Percentiles rank a stretch among this genome's conserved stretches.
Conservation (phyloP, 176 grass and related monocot species). For the Oropetium thomaeum region DNA sequence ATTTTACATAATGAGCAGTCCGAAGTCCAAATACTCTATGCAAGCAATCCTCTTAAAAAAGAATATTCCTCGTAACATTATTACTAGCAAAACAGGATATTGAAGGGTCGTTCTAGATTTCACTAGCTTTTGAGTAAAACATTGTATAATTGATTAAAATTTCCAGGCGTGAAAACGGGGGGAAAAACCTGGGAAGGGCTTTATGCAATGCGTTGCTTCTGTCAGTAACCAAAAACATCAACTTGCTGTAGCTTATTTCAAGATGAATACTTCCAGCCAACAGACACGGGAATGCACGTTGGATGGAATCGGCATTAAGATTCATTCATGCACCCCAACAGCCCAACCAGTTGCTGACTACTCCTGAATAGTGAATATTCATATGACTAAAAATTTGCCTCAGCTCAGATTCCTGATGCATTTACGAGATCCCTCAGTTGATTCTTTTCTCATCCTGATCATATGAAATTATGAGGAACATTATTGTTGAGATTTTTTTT, state of each 20-base stretch:
- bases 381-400: background rate
- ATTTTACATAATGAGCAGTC: background rate
- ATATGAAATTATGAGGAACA: background rate
- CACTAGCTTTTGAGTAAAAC: background rate
- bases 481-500: background rate
- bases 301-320: slow-evolving; percentile 25
- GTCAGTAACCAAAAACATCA: background rate
- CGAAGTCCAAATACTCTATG: background rate
- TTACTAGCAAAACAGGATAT: background rate
- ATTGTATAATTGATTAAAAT: background rate
- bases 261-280: slow-evolving; percentile 26
- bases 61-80: background rate
- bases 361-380: slow-evolving; percentile 13
- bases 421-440: background rate
- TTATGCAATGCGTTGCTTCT: background rate
- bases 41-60: background rate
- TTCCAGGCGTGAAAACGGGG: too few species aligned
- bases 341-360: slow-evolving; percentile 6
- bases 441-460: background rate
- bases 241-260: background rate
- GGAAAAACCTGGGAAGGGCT: background rate
- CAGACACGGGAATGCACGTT: slow-evolving; percentile 28
- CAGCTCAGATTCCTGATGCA: background rate
- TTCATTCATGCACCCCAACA: background rate
- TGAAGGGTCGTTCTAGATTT: background rate